Percentiles rank a stretch among this genome's conserved stretches.
These are phyloP conservation scores for Setaria italica DNA, from an alignment of 202 grass and related monocot genomes.

Conservation along the genomic window DNA sequence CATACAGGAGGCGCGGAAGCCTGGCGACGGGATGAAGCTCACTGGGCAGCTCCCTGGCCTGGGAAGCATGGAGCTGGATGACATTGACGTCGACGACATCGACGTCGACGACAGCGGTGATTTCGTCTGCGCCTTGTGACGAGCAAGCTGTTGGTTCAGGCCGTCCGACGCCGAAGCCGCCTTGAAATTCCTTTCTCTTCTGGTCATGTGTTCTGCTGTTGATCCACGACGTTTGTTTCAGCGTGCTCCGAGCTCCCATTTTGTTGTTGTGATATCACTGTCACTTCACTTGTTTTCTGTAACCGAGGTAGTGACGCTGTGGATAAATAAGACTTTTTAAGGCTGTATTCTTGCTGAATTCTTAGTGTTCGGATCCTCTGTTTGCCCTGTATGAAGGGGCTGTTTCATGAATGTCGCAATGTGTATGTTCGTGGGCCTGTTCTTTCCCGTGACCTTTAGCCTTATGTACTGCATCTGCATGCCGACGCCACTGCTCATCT, in stretches of 20 bases:
- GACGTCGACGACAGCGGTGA: constrained; percentile 89
- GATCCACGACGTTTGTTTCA: constrained; percentile 32
- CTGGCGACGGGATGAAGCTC: constrained; percentile 50
- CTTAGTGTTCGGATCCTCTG: background rate
- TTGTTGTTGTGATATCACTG: constrained; percentile 27
- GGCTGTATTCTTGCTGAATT: constrained; percentile 44
- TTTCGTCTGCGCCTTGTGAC: constrained; percentile 73
- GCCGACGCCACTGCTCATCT: background rate
- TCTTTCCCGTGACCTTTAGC: background rate
- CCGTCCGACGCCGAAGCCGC: background rate
- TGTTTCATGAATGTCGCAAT: background rate
- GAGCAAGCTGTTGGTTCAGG: background rate
- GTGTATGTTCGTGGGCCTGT: background rate
- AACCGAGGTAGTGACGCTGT: constrained; percentile 45
- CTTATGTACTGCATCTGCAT: background rate
- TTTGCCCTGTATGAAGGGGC: background rate
- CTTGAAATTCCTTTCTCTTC: background rate
- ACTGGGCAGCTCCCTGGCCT: constrained; percentile 59
- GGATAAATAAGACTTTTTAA: constrained; percentile 46
- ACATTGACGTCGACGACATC: constrained; percentile 70
- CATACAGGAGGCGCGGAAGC: constrained; percentile 78
- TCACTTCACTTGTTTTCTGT: constrained; percentile 22
- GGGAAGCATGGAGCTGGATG: constrained; percentile 92
- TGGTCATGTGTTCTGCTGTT: constrained; percentile 7
- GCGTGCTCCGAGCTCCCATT: constrained; percentile 18